Evolutionary conservation across 1,139 yeast genomes (phyloP).

Genomic region (Schwanniomyces etchellsii): DNA sequence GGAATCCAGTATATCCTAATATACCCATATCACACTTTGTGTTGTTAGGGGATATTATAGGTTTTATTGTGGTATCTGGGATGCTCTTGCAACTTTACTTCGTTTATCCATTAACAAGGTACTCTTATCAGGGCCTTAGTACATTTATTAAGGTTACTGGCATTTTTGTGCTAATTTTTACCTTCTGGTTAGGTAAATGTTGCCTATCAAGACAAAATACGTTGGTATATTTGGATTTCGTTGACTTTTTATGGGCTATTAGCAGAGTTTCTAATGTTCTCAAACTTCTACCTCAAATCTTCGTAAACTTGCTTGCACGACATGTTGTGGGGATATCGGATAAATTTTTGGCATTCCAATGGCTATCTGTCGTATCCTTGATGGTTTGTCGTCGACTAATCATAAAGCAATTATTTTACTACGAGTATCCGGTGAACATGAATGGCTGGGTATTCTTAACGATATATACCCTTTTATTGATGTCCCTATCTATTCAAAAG

Average conservation of each 20-base stretch:
- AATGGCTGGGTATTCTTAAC: slow-evolving; percentile 15
- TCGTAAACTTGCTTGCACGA: slow-evolving; percentile 21
- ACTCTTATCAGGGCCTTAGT: slow-evolving; percentile 21
- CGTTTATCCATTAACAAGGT: slow-evolving; percentile 14
- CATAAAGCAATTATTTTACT: slow-evolving; percentile 13
- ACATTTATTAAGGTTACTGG: slow-evolving; percentile 1
- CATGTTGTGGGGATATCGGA: slow-evolving; percentile 12
- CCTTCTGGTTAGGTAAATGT: slow-evolving; percentile 4
- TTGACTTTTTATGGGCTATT: slow-evolving; percentile 24
- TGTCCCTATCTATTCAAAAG: slow-evolving; percentile 9
- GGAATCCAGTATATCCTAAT: slow-evolving; percentile 17
- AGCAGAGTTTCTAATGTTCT: slow-evolving; percentile 11
- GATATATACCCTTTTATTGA: slow-evolving; percentile 4
- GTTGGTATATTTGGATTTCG: slow-evolving; percentile 17
- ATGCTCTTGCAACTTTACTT: slow-evolving; percentile 11
- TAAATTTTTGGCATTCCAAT: slow-evolving; percentile 10
- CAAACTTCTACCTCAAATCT: slow-evolving; percentile 22
- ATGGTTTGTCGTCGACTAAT: slow-evolving; percentile 5
- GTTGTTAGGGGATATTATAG: slow-evolving; percentile 11
- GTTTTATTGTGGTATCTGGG: slow-evolving; percentile 8
- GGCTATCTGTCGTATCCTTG: slow-evolving; percentile 6
- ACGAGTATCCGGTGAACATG: slow-evolving; percentile 20
- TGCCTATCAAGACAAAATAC: slow-evolving; percentile 4
- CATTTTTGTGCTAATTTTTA: slow-evolving; percentile 6
- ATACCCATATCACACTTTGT: slow-evolving; percentile 8